Evolutionary conservation across 148 eudicot species (phyloP).

Genomic region (Arbutus unedo): DNA sequence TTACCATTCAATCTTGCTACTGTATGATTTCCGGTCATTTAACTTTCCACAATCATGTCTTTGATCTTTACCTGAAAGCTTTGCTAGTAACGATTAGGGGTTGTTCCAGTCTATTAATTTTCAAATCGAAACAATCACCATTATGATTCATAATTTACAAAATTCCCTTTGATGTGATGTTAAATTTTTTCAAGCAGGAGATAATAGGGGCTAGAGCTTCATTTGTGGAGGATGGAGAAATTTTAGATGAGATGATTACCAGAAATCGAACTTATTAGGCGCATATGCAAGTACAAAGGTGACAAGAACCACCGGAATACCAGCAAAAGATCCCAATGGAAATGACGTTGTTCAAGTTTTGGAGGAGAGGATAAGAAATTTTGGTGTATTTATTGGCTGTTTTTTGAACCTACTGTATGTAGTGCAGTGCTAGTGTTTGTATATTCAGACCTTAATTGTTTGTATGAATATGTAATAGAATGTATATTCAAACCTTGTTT

Average conservation of each 20-base stretch:
- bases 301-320: slow-evolving; percentile 47
- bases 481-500: too few relatives aligned
- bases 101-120: not conserved
- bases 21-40: slow-evolving; percentile 30
- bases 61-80: not conserved
- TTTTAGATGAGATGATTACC: slow-evolving; percentile 70
- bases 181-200: slow-evolving; percentile 43
- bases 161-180: not conserved
- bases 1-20: slow-evolving; percentile 40
- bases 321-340: slow-evolving; percentile 48
- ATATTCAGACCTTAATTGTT: too few relatives aligned
- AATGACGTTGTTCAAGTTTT: too few relatives aligned
- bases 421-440: too few relatives aligned
- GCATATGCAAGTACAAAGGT: slow-evolving; percentile 55
- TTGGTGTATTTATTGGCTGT: too few relatives aligned
- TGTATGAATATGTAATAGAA: too few relatives aligned
- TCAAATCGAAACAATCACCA: not conserved
- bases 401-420: too few relatives aligned
- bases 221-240: slow-evolving; percentile 49
- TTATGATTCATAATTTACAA: not conserved
- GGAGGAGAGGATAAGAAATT: too few relatives aligned
- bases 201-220: slow-evolving; percentile 31
- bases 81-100: not conserved
- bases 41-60: slow-evolving; percentile 46
- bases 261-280: slow-evolving; percentile 78